phyloP scores from a whole-genome alignment of 202 grass and related monocot species.

The Bolboschoenoplectus hybrid region DNA sequence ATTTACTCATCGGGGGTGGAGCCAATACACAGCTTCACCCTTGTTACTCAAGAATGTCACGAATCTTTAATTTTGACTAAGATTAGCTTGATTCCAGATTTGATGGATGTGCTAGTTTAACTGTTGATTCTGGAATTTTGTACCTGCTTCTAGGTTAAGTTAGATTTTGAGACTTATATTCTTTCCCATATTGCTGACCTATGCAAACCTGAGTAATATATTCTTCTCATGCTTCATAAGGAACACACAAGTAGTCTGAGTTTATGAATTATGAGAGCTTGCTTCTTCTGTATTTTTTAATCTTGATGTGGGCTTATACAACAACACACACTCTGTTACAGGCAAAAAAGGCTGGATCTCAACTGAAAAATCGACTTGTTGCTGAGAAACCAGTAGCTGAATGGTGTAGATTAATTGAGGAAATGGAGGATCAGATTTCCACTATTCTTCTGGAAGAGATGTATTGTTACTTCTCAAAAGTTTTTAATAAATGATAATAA shows the following conservation, averaged over 20 bases:
- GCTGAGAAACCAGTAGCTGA: slow-evolving; percentile 85
- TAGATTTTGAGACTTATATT: neutral
- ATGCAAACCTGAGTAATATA: neutral
- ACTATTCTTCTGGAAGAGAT: slow-evolving; percentile 82
- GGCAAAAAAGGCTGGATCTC: slow-evolving; percentile 95
- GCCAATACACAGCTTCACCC: no score
- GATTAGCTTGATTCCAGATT: neutral
- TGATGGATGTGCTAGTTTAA: slow-evolving; percentile 1
- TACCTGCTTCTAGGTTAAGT: neutral
- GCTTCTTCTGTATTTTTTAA: neutral
- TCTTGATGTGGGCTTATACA: neutral
- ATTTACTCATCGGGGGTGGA: neutral
- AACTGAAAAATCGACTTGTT: slow-evolving; percentile 84
- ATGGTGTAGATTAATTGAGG: slow-evolving; percentile 78
- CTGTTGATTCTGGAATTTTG: neutral
- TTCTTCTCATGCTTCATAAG: neutral
- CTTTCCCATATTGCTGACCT: neutral
- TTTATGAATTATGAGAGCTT: neutral
- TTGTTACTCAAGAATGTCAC: neutral
- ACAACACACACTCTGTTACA: slow-evolving; percentile 33
- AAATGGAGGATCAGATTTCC: slow-evolving; percentile 83
- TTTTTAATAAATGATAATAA: slow-evolving; percentile 6
- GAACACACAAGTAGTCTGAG: neutral
- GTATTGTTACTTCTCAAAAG: slow-evolving; percentile 32
- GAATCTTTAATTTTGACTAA: neutral